Percentiles rank a stretch among this genome's conserved stretches.
Evolutionary conservation across 164 flowering plant genomes (phyloP).

Genomic region (Liquidambar formosana): DNA sequence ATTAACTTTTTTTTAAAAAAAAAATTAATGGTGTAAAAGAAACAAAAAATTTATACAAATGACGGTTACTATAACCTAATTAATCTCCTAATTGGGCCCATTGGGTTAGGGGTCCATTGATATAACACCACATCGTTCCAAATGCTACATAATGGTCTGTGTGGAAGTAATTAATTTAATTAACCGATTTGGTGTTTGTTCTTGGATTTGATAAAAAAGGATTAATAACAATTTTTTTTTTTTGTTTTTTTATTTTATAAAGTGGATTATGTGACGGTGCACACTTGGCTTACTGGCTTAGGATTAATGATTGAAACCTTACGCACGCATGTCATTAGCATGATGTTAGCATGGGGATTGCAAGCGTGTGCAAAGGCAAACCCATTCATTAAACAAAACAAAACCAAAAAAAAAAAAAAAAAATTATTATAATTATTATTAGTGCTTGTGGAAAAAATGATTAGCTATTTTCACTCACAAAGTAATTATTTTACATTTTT

Average conservation of each 20-base stretch:
- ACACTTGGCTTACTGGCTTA: not conserved
- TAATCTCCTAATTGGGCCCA: no score
- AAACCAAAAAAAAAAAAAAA: no score
- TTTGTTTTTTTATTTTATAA: not conserved
- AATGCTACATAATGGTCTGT: no score
- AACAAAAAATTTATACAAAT: no score
- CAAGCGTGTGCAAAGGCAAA: not conserved
- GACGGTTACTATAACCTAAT: no score
- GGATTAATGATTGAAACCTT: not conserved
- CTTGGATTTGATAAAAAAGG: not conserved
- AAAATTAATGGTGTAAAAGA: no score
- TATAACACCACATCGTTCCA: no score
- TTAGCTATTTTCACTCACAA: not conserved
- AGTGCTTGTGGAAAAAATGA: not conserved
- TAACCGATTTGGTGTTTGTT: not conserved
- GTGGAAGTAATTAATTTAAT: not conserved
- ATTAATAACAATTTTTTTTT: not conserved
- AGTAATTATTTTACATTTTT: no score
- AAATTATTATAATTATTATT: not conserved
- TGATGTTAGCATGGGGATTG: not conserved
- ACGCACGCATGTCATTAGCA: not conserved
- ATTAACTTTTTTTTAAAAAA: not conserved
- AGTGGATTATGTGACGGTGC: not conserved
- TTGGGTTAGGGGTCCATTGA: no score
- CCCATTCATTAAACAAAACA: not conserved